Evolutionary conservation across 2,329 filamentous ascomycete species (phyloP).

Genomic region (Fusarium verticillioides): DNA sequence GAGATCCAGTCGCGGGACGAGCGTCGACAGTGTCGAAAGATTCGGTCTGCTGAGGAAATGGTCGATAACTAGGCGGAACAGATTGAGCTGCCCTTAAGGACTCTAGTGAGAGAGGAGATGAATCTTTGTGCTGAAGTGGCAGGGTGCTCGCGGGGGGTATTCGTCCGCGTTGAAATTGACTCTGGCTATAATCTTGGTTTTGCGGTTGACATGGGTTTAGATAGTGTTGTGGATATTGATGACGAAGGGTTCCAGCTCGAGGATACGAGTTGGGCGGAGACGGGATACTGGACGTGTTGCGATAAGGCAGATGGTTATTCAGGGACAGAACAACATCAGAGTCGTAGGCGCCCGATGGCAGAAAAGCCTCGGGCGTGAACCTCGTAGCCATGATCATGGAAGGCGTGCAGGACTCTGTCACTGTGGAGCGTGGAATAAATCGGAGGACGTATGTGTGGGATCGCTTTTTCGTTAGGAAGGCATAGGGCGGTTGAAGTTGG

Average conservation of each 20-base stretch:
- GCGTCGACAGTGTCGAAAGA: conserved; percentile 22
- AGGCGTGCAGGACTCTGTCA: conserved; percentile 17
- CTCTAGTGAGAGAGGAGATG: conserved; percentile 40
- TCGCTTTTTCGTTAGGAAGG: conserved; percentile 35
- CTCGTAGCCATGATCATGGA: conserved; percentile 42
- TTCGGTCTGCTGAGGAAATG: conserved; percentile 31
- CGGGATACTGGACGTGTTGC: conserved; percentile 22
- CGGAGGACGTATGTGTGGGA: conserved; percentile 22
- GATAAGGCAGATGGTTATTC: conserved; percentile 30
- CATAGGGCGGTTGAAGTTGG: conserved; percentile 29
- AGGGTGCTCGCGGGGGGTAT: conserved; percentile 42
- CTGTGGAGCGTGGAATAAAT: conserved; percentile 31
- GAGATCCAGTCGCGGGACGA: conserved; percentile 31
- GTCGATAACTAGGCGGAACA: conserved; percentile 21
- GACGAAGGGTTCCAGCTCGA: conserved; percentile 34
- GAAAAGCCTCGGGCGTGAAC: conserved; percentile 43
- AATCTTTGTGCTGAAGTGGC: conserved; percentile 25
- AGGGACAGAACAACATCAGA: conserved; percentile 34
- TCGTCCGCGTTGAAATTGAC: conserved; percentile 31
- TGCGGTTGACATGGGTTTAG: conserved; percentile 28
- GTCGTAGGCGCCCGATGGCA: conserved; percentile 45
- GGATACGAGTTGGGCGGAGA: conserved; percentile 37
- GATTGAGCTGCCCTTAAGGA: conserved; percentile 41
- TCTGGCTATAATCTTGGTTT: conserved; percentile 31
- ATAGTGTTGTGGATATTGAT: conserved; percentile 40